Evolutionary conservation across 2,329 filamentous ascomycete genomes (phyloP).

Genomic region (Colletotrichum godetiae): DNA sequence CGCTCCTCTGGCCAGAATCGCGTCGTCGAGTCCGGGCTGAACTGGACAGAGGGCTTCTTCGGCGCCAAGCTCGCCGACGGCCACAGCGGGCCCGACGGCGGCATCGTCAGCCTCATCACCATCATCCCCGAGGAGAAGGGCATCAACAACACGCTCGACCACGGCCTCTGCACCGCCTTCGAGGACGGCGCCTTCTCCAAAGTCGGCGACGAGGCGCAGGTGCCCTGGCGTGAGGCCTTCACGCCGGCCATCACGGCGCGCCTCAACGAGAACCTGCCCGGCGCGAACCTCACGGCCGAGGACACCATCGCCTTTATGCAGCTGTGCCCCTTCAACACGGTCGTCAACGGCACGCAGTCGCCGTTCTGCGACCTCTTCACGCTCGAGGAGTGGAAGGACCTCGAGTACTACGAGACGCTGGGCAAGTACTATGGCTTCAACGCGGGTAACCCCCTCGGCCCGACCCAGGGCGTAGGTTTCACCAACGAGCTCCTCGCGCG

Average conservation of each 20-base stretch:
- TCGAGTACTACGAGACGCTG: constrained; percentile 84
- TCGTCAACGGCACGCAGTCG: constrained; percentile 73
- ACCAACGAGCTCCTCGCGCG: constrained; percentile 89
- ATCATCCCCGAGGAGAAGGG: constrained; percentile 74
- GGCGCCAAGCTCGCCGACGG: constrained; percentile 52
- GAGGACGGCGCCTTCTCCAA: constrained; percentile 66
- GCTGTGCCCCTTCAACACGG: constrained; percentile 85
- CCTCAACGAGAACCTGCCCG: constrained; percentile 75
- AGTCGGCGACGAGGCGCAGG: constrained; percentile 62
- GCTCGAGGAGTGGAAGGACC: constrained; percentile 77
- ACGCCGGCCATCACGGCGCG: constrained; percentile 74
- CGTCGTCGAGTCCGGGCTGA: constrained; percentile 78
- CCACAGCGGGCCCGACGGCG: constrained; percentile 45
- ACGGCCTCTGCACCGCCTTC: constrained; percentile 78
- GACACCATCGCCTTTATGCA: constrained; percentile 86
- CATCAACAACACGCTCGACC: constrained; percentile 85
- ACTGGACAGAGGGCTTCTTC: constrained; percentile 82
- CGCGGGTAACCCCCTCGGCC: constrained; percentile 80
- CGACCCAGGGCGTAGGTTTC: constrained; percentile 89
- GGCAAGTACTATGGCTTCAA: constrained; percentile 89
- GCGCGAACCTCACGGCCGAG: constrained; percentile 70
- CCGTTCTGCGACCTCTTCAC: constrained; percentile 83
- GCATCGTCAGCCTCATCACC: constrained; percentile 68
- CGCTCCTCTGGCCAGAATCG: constrained; percentile 77
- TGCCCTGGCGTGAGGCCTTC: constrained; percentile 72